Evolutionary conservation across 1,284 basidiomycete species (phyloP), one percentile per base, ranked within the genome.

Genomic region (Boletus mariae): DNA sequence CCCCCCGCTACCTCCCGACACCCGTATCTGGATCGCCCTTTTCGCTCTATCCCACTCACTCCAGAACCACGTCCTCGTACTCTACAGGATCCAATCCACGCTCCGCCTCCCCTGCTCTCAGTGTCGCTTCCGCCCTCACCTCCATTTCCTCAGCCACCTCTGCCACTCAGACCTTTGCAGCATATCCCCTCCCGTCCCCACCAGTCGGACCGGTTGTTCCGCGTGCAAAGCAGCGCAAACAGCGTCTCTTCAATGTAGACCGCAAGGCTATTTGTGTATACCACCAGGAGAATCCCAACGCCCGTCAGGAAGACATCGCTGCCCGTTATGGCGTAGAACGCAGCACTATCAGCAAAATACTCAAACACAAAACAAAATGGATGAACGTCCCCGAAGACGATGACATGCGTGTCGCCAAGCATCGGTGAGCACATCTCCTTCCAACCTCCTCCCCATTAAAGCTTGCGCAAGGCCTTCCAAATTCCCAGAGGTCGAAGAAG

Each of bases 281-380:
- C 70, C 80, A 84, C 60, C 70, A 77, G 47, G 71, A 82, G 3
- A 74, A 89, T 61, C 86, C 86, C 0, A 79, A 80, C 54, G 76
- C 80, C 20, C 78, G 85, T 53, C 91, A 94, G 68, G 90, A 93
- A 64, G 87, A 91, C 62, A 91, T 94, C 61, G 92, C 88, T 1
- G 71, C 72, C 11, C 71, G 74, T 38, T 95, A 87, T 66, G 82
- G 82, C 49, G 87, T 94, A 51, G 93, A 95, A 67, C 84, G 93
- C 47, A 93, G 90, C 70, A 95, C 92, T n/a, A 89, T 95, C 65
- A 91, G 87, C 72, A 94, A 95, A 74, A 94, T 94, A 58, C 77
- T 95, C 57, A 94, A 94, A 67, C 74, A 90, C 63, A 90, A 90
- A 71, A 77, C 80, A 15, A 84, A 84, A 61, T 95, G 92, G 92